Conservation (phyloP, 352 stramenopile genomes). For the Thalassiosira allenii region DNA sequence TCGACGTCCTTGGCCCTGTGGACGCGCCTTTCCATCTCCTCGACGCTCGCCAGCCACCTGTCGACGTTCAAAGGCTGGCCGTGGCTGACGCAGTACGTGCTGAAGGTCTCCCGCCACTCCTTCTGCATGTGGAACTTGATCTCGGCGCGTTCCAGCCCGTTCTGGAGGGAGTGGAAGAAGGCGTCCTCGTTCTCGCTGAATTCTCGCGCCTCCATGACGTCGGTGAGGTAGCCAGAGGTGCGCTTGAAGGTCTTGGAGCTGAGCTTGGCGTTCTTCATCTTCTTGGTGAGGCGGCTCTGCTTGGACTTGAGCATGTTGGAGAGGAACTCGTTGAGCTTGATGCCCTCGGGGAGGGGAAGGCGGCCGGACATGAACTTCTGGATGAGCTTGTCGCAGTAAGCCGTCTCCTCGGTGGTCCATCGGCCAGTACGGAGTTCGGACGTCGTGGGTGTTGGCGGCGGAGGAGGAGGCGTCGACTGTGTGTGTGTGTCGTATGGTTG, state of each 20-base stretch:
- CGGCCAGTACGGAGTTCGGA: constrained; percentile 75
- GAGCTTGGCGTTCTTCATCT: constrained; percentile 87
- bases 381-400: constrained; percentile 81
- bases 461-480: background rate
- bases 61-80: constrained; percentile 78
- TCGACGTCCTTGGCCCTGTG: constrained; percentile 72
- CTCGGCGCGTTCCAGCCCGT: constrained; percentile 71
- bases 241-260: constrained; percentile 70
- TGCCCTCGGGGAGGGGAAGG: constrained; percentile 71
- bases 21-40: constrained; percentile 77
- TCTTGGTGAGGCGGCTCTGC: constrained; percentile 83
- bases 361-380: constrained; percentile 71
- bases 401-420: constrained; percentile 81
- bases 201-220: constrained; percentile 57
- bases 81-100: constrained; percentile 70
- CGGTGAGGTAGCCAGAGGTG: constrained; percentile 47
- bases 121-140: constrained; percentile 85
- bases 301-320: constrained; percentile 83
- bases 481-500: background rate
- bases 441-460: background rate
- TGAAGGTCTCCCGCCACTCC: constrained; percentile 81
- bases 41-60: constrained; percentile 75
- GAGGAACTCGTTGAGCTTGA: constrained; percentile 86
- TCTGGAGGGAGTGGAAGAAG: constrained; percentile 77
- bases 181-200: constrained; percentile 72